These are phyloP conservation scores for Cicer judaicum DNA, from an alignment of 306 rosid species.

Conservation along the genomic window DNA sequence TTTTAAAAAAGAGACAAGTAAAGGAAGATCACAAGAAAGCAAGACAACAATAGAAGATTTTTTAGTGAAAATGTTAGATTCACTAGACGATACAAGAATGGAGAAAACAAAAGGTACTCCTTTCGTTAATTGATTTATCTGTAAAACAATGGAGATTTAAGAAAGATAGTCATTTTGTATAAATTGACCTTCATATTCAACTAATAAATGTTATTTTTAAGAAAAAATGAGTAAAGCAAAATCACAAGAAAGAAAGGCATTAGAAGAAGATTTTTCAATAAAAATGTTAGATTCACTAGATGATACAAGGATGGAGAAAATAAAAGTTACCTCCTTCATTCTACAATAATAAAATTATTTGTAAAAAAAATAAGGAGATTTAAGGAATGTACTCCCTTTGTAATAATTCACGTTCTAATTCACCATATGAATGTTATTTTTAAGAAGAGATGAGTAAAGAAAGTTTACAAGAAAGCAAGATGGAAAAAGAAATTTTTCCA, in stretches of 20 bases:
- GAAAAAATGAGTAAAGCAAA: background rate
- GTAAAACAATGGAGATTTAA: no score
- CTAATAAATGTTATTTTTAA: background rate
- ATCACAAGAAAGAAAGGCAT: background rate
- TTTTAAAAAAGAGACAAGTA: no score
- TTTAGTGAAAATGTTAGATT: slow-evolving; percentile 12
- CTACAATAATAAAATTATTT: no score
- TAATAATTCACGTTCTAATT: no score
- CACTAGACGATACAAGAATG: background rate
- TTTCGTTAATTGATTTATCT: no score
- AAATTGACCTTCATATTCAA: no score
- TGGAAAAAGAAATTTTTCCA: slow-evolving; percentile 19
- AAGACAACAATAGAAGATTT: slow-evolving; percentile 4
- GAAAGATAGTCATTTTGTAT: no score
- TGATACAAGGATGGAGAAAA: slow-evolving; percentile 7
- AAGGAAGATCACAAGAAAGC: background rate
- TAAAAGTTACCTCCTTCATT: background rate
- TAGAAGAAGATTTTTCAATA: slow-evolving; percentile 2
- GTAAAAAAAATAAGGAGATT: no score
- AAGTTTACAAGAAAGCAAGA: slow-evolving; percentile 13
- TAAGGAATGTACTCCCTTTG: no score
- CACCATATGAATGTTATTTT: background rate
- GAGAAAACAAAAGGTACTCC: slow-evolving; percentile 1
- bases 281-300: slow-evolving; percentile 20
- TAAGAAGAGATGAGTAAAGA: background rate